A percentile compares a stretch with the other conserved stretches of the same genome.
These are phyloP conservation scores for Colletotrichum sp. DNA, from an alignment of 2,329 filamentous ascomycete genomes.

Conservation along the genomic window DNA sequence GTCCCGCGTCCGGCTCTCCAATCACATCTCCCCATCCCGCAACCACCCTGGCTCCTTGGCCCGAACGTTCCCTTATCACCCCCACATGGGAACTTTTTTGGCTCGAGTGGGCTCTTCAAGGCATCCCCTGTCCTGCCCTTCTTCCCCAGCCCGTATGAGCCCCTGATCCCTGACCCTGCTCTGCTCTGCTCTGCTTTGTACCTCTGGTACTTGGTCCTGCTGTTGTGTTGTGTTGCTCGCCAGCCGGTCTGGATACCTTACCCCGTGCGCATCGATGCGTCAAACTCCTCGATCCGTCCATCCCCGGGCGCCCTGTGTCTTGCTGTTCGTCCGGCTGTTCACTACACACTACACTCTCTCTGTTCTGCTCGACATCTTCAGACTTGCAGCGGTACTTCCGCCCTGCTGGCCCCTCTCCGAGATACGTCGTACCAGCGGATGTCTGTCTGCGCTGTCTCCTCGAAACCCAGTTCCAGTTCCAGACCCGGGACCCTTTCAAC, in stretches of 20 bases:
- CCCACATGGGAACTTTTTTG: conserved; percentile 21
- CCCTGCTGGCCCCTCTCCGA: neutral
- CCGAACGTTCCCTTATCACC: conserved; percentile 10
- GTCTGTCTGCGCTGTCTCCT: neutral
- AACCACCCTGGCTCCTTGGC: neutral
- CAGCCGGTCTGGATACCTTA: neutral
- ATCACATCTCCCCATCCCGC: neutral
- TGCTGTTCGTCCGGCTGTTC: neutral
- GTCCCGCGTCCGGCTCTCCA: conserved; percentile 6
- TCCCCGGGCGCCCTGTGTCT: neutral
- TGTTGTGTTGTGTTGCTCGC: neutral
- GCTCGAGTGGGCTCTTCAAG: conserved; percentile 1
- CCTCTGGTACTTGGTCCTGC: neutral
- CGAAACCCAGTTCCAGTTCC: neutral
- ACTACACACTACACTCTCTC: neutral
- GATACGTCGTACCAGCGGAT: neutral
- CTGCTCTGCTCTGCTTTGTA: neutral
- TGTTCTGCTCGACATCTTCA: neutral
- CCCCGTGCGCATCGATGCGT: neutral
- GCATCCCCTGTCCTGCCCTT: neutral
- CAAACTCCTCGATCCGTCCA: neutral
- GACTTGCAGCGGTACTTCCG: neutral
- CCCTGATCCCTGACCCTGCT: neutral
- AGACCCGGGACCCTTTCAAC: neutral
- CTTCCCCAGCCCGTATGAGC: conserved; percentile 8